Evolutionary conservation across 2,329 filamentous ascomycete genomes (phyloP), one percentile per base, ranked within the genome.

Genomic region (Claviceps sorghi): DNA sequence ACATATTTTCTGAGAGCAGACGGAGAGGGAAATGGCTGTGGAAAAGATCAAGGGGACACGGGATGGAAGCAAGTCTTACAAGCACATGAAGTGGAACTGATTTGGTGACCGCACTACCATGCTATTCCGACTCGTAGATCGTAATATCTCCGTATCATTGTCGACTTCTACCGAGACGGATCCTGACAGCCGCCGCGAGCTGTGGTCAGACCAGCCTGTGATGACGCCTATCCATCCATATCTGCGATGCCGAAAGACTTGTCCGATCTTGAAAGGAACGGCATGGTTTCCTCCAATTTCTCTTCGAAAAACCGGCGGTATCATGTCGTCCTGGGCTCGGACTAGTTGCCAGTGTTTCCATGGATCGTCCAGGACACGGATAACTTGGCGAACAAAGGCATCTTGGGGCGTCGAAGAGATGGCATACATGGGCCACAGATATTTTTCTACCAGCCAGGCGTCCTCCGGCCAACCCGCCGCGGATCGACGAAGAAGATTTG

Each of bases 161-260:
- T 60, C 58, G 52, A 62, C 57, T 47, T 59, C 57, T 53, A 59
- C 57, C 34, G 59, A 57, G 50, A 58, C 62, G 50, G 60, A 54
- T 56, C 57, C 60, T 44, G 62, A 58, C 29, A 64, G 53, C 40
- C 58, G 59, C 38, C 60, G 59, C 40, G 60, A 60, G 49, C 59
- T 60, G 49, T 75, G 73, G 63, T 73, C 69, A 49, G 86, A 83
- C 90, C 91, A 98, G n/a, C 90, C 90, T 15, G 85, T 87, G 54
- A 98, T 86, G 29, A 94, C 78, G 19, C 84, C 90, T 48, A 83
- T 72, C 64, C 91, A 95, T 21, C 77, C 72, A 64, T 93, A 95
- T 46, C 89, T 78, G 55, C 75, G 80, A 67, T 98, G 93, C 48
- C 76, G 77, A 64, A 97, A 95, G 7, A 95, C 77, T 60, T 94